Base-by-base conservation (phyloP, 495 filamentous ascomycete genomes). In the Jackrogersella minutella region DNA sequence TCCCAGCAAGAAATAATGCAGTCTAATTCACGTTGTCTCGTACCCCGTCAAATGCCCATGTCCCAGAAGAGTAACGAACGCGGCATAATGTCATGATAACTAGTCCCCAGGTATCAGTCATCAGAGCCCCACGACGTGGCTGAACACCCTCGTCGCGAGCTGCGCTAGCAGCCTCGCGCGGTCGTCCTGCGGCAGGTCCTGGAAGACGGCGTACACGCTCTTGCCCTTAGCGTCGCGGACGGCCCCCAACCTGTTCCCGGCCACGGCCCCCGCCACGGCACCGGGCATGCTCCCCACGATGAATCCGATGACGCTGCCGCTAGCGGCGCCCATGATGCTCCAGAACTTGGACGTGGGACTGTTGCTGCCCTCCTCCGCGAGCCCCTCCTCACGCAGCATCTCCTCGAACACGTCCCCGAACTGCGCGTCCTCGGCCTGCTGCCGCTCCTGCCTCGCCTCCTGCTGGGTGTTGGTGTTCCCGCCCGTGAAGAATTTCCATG, bases 401-500 rank as follows among this genome's bases (percentile, higher is more conserved):
- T 99, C 95, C 82, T 99, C 96, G 72, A 99, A 99, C 2, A 93
- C 90, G 62, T 87, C 85, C 16, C 89, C 92, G 73, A 98, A 99
- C 77, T 98, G 95, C 61, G 88, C 86, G 43, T 87, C 83, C 65
- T 87, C 83, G 69, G 86, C 77, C 58, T 71, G 70, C 58, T 73
- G 74, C 7, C 79, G 69, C 28, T 58, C 64, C 13, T 70, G 49
- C 39, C 62, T 64, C 16, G 73, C 58, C 37, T 54, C 46, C 2
- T 16, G 51, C 49, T 67, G 64, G 2, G 64, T 53, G 11, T 50
- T 41, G 3, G 49, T 43, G 59, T 44, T 58, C 14, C 73, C 73
- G 3, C 73, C 72, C 22, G 77, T 80, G 71, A 83, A 83, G 73
- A 77, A 81, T 66, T 82, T 78, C 80, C 80, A 82, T 8, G 81